These are phyloP conservation scores for Colletotrichum lupini DNA, from an alignment of 2,329 filamentous ascomycete genomes.

Conservation along the genomic window DNA sequence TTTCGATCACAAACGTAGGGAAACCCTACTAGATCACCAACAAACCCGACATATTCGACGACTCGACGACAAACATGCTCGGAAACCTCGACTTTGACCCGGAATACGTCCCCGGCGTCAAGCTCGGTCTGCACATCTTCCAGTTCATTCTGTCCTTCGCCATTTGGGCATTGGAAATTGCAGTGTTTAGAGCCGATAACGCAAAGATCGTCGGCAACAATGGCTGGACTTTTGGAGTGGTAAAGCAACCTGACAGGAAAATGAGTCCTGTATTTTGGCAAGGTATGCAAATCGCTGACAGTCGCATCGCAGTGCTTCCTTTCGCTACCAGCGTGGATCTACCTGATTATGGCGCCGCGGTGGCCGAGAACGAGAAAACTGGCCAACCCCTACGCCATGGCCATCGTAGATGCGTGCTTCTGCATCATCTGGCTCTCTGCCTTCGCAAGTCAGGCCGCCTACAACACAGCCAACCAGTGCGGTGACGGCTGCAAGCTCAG, in stretches of 20 bases:
- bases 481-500: constrained; percentile 68
- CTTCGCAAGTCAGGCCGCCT: constrained; percentile 73
- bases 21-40: neutral
- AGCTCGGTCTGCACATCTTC: constrained; percentile 66
- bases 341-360: constrained; percentile 72
- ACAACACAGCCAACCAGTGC: constrained; percentile 67
- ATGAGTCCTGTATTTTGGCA: neutral
- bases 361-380: constrained; percentile 71
- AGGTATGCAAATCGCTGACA: constrained; percentile 17
- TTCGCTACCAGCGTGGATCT: constrained; percentile 72
- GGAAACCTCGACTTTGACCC: constrained; percentile 64
- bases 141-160: constrained; percentile 67
- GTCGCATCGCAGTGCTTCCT: constrained; percentile 68
- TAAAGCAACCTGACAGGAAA: constrained; percentile 50
- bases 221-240: constrained; percentile 73
- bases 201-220: constrained; percentile 66
- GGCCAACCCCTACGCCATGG: constrained; percentile 71
- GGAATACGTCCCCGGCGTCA: constrained; percentile 64
- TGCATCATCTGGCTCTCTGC: constrained; percentile 74
- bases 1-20: constrained; percentile 20
- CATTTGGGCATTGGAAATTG: constrained; percentile 69
- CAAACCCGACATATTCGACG: neutral
- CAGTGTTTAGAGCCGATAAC: constrained; percentile 63
- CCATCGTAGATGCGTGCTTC: constrained; percentile 67
- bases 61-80: constrained; percentile 48